Conservation (phyloP, 176 grass and related monocot genomes). For the Tillandsia leiboldiana region DNA sequence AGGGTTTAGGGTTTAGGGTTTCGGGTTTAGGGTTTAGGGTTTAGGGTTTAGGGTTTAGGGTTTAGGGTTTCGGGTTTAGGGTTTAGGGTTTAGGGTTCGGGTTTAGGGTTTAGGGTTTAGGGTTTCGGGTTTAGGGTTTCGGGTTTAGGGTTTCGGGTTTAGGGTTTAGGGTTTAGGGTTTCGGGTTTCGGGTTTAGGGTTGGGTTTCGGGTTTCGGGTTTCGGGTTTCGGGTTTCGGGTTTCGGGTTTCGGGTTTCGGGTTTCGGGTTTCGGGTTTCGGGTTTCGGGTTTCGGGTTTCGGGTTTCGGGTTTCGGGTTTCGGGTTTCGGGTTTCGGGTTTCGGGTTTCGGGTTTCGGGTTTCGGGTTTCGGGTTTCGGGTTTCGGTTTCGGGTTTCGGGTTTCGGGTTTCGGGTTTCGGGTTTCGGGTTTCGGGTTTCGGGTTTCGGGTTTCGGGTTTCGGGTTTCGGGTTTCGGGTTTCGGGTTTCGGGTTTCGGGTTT, state of each 20-base stretch:
- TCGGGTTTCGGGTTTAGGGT: slow-evolving; percentile 5
- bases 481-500: neutral
- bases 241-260: slow-evolving; percentile 1
- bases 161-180: neutral
- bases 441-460: neutral
- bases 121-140: neutral
- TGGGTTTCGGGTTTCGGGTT: slow-evolving; percentile 7
- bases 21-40: neutral
- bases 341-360: neutral
- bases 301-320: neutral
- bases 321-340: slow-evolving; percentile 1
- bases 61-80: neutral
- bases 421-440: slow-evolving; percentile 1
- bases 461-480: neutral
- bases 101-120: neutral
- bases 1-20: neutral
- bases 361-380: neutral
- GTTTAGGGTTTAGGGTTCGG: neutral
- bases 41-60: neutral
- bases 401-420: neutral
- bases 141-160: slow-evolving; percentile 4
- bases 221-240: slow-evolving; percentile 8
- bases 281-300: slow-evolving; percentile 9
- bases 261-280: slow-evolving; percentile 5
- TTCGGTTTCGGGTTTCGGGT: neutral